A percentile compares a stretch with the other conserved stretches of the same genome.
Evolutionary conservation across 495 filamentous ascomycete genomes (phyloP).

Genomic region (Parathielavia hyrcaniae): DNA sequence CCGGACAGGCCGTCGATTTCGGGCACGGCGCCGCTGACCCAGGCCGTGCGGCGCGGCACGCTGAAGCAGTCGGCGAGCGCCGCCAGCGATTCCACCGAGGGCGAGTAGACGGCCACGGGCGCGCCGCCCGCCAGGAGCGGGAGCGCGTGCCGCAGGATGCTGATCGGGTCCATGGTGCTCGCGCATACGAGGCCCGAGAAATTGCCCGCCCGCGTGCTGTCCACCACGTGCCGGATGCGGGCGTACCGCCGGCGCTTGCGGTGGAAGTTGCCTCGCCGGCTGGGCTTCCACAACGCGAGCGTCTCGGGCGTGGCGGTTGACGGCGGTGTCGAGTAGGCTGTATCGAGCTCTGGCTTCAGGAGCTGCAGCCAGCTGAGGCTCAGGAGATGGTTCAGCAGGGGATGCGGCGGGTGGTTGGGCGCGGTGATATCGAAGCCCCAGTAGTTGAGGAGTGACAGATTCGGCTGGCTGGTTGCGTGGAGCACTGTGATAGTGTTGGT

Average conservation of each 20-base stretch:
- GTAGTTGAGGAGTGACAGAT: slow-evolving; percentile 77
- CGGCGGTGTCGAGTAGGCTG: slow-evolving; percentile 58
- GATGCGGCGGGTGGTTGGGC: slow-evolving; percentile 61
- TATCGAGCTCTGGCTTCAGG: slow-evolving; percentile 64
- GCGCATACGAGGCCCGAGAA: slow-evolving; percentile 82
- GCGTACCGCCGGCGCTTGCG: slow-evolving; percentile 82
- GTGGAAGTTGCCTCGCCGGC: slow-evolving; percentile 71
- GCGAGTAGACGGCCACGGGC: slow-evolving; percentile 75
- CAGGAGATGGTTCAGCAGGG: slow-evolving; percentile 73
- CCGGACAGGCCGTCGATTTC: slow-evolving; percentile 33
- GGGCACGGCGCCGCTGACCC: slow-evolving; percentile 39
- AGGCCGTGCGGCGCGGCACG: slow-evolving; percentile 66
- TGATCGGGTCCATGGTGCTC: slow-evolving; percentile 69
- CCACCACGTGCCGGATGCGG: slow-evolving; percentile 57
- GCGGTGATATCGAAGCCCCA: slow-evolving; percentile 70
- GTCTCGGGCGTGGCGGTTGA: slow-evolving; percentile 46
- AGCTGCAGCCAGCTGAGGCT: slow-evolving; percentile 87
- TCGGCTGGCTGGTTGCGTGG: slow-evolving; percentile 84
- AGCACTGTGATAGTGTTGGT: slow-evolving; percentile 83
- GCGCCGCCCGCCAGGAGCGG: slow-evolving; percentile 79
- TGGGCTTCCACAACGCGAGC: slow-evolving; percentile 61
- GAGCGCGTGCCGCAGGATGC: slow-evolving; percentile 63
- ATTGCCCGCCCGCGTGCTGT: slow-evolving; percentile 63
- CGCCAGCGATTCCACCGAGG: slow-evolving; percentile 68
- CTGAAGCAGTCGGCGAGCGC: slow-evolving; percentile 74